phyloP scores from a whole-genome alignment of 129 eudicot genomes.

The Flaveria trinervia region DNA sequence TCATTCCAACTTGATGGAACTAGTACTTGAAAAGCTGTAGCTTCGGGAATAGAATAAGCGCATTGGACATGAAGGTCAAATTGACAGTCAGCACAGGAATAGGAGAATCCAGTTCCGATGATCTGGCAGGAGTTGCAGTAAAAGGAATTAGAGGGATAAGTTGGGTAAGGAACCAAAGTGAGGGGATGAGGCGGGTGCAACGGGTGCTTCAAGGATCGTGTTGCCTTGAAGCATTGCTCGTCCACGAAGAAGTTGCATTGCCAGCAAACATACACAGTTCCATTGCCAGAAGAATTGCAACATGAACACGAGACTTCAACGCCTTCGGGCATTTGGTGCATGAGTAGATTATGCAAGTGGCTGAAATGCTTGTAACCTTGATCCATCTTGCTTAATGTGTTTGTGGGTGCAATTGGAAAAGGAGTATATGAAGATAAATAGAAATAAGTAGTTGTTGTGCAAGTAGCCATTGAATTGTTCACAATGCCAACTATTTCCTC shows the following conservation, averaged over 20 bases:
- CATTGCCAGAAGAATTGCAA: slow-evolving; percentile 35
- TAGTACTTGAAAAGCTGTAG: slow-evolving; percentile 36
- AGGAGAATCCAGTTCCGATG: slow-evolving; percentile 65
- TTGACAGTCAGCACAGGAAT: slow-evolving; percentile 62
- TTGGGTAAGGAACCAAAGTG: slow-evolving; percentile 61
- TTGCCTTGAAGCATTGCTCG: slow-evolving; percentile 50
- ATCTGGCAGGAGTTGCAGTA: slow-evolving; percentile 55
- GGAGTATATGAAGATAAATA: slow-evolving; percentile 18
- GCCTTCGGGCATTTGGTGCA: slow-evolving; percentile 41
- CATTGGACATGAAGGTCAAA: slow-evolving; percentile 80
- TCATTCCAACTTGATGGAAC: slow-evolving; percentile 35
- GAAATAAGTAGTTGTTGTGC: neutral
- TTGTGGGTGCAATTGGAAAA: slow-evolving; percentile 17
- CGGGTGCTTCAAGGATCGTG: slow-evolving; percentile 55
- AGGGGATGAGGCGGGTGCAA: slow-evolving; percentile 66
- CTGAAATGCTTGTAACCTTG: slow-evolving; percentile 52
- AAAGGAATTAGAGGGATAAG: slow-evolving; percentile 64
- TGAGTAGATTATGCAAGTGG: slow-evolving; percentile 46
- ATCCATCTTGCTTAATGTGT: slow-evolving; percentile 23
- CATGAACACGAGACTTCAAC: slow-evolving; percentile 45
- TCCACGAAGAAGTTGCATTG: slow-evolving; percentile 40
- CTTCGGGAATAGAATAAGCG: slow-evolving; percentile 40
- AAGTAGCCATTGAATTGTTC: slow-evolving; percentile 38
- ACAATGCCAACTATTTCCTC: slow-evolving; percentile 22
- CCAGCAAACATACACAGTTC: slow-evolving; percentile 37